Evolutionary conservation across 495 filamentous ascomycete species (phyloP), one percentile per base, ranked within the genome.

Genomic region (Xylaria longipes): DNA sequence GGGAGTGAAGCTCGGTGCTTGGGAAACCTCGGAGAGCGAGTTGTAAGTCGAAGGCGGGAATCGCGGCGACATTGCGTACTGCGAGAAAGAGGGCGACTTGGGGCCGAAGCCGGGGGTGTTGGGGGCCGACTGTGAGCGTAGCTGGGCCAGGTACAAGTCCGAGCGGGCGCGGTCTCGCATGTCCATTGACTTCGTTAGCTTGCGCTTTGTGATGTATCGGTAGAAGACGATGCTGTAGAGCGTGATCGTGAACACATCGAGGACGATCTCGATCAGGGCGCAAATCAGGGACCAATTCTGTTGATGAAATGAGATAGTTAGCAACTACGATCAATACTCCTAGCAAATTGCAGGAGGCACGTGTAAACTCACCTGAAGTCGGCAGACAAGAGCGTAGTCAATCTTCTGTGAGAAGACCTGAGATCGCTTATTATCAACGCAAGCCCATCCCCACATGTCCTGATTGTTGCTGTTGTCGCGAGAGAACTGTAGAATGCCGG

Each of bases 361-460:
- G 17, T 20, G n/a, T 54, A 48, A 56, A 75, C 89, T 82, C 84
- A 94, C 93, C 88, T 96, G 94, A 71, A 98, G 88, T 78, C 96
- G 93, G 85, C 96, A 99, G 76, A 98, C 87, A n/a, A 99, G 90
- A 58, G 87, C 88, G 82, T 98, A 99, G 81, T 94, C 87, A 71
- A 99, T 87, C 63, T 93, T 89, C 31, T 94, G 81, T 69, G 88
- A 79, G 80, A 94, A 97, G 29, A 97, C 80, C 69, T 92, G 80
- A 48, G 90, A 81, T 63, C 96, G 89, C 60, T 88, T 91, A 78
- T 98, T 98, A 72, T 97, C 87, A 35, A 93, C 92, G 78, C 96
- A 99, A 4, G 93, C 87, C 96, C 96, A 99, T 35, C 94, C 95
- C 96, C 96, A 99, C 76, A 99, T 86, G 79, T 98, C 96, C 76